Conservation (phyloP, 1,139 yeast species). For the Geotrichum siamense region DNA sequence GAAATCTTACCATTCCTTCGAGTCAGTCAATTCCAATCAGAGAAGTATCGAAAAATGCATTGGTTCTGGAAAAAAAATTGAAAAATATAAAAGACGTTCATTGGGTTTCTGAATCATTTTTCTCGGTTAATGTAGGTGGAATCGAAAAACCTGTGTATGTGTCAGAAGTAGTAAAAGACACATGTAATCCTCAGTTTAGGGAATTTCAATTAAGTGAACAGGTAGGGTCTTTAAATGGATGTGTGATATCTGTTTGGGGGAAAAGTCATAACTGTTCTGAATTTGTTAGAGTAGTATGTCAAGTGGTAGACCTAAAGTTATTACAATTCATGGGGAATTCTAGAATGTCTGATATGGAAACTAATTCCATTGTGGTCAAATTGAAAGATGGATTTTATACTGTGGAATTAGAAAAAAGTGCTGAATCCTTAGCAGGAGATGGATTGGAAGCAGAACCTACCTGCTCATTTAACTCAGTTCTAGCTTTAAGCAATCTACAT, state of each 20-base stretch:
- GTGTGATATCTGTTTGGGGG: conserved; percentile 17
- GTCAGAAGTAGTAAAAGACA: conserved; percentile 10
- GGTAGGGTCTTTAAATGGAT: conserved; percentile 3
- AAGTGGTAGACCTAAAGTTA: conserved; percentile 21
- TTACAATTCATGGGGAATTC: conserved; percentile 24
- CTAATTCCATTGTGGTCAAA: conserved; percentile 35
- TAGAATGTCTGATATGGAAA: conserved; percentile 20
- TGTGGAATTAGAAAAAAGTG: conserved; percentile 15
- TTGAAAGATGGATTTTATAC: conserved; percentile 39
- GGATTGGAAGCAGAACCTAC: conserved; percentile 17
- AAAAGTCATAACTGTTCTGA: neutral
- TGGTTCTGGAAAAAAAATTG: conserved; percentile 2
- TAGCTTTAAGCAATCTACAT: conserved; percentile 43
- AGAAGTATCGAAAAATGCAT: neutral
- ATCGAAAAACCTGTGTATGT: conserved; percentile 17
- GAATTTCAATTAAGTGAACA: conserved; percentile 9
- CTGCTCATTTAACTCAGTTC: conserved; percentile 39
- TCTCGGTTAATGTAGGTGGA: conserved; percentile 11
- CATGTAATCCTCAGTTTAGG: conserved; percentile 16
- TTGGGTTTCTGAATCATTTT: conserved; percentile 7
- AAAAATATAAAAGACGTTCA: conserved; percentile 4
- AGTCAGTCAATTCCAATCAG: neutral
- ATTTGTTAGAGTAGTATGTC: conserved; percentile 9
- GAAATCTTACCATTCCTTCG: conserved; percentile 6
- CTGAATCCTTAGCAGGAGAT: neutral